These are phyloP conservation scores for Beauveria pseudobassiana DNA, from an alignment of 2,329 filamentous ascomycete genomes.

Conservation along the genomic window DNA sequence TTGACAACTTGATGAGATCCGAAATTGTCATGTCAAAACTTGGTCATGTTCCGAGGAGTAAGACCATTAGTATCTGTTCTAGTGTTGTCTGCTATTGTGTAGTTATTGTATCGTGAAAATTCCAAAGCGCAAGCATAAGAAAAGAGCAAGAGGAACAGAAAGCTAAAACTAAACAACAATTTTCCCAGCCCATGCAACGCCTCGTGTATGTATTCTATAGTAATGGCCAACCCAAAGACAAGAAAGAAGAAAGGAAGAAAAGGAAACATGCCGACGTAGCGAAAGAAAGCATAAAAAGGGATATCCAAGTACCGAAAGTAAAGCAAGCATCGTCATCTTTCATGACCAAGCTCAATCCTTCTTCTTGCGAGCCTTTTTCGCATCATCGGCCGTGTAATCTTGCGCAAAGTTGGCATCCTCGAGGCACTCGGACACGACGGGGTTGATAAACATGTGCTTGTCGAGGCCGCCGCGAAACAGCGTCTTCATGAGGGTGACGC, in stretches of 20 bases:
- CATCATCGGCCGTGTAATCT: constrained; percentile 9
- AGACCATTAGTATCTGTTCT: background rate
- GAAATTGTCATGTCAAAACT: no score
- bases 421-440: constrained; percentile 30
- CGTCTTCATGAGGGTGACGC: constrained; percentile 40
- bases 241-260: background rate
- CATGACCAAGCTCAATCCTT: background rate
- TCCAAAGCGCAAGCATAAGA: background rate
- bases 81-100: background rate
- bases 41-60: background rate
- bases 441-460: constrained; percentile 30
- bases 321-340: background rate
- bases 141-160: background rate
- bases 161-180: background rate
- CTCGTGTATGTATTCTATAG: constrained; percentile 3
- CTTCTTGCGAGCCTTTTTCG: constrained; percentile 8
- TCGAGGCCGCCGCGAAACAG: constrained; percentile 39
- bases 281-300: background rate
- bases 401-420: constrained; percentile 28
- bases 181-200: constrained; percentile 5
- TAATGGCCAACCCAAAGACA: background rate
- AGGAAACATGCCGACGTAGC: background rate
- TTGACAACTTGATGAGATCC: no score
- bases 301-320: background rate
- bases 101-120: background rate